Evolutionary conservation across 805 yeast species (phyloP), one percentile per base, ranked within the genome.

Genomic region (Myxozyma neglecta): DNA sequence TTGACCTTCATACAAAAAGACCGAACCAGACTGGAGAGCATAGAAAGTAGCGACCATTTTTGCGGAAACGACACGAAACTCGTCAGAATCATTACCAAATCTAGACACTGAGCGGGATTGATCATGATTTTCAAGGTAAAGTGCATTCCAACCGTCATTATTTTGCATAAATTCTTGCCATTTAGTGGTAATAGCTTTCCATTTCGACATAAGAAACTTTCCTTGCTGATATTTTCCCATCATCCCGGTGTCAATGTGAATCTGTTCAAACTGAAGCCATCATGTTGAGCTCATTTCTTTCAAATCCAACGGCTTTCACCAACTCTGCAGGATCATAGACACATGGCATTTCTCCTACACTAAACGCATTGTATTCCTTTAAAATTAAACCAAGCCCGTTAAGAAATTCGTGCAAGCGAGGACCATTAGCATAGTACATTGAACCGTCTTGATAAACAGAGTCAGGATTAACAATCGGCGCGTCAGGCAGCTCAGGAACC

Each of bases 1-100:
- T 70, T 83, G 87, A 54, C 87, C 87, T 72, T 83, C 86, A 71
- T 83, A 83, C 45, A 83, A 72, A 71, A 76, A 83, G 58, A 82
- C 71, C n/a, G 86, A 83, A 53, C 87, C 87, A 32, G 84, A 79
- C 65, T 82, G 76, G 6, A 83, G 68, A n/a, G 75, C 57, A 63
- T 80, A 78, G 68, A 83, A 70, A 51, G 79, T 63, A n/a, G 84
- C 77, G 61, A 83, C 70, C 69, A 82, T 71, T 72, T 83, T 83
- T 32, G 83, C 83, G 35, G 82, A 76, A 56, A 71, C 70, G 56
- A 68, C 74, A 48, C 78, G 70, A 71, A 69, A 61, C 54, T 72
- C 65, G 34, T 72, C 72, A 6, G 77, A 72, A 70, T 76, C 75
- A 52, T 83, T 84, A 69, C 81, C 82, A 75, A 80, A 53, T 68